Base-by-base conservation (phyloP, 345 rosid genomes). In the Trapa bicornis region DNA sequence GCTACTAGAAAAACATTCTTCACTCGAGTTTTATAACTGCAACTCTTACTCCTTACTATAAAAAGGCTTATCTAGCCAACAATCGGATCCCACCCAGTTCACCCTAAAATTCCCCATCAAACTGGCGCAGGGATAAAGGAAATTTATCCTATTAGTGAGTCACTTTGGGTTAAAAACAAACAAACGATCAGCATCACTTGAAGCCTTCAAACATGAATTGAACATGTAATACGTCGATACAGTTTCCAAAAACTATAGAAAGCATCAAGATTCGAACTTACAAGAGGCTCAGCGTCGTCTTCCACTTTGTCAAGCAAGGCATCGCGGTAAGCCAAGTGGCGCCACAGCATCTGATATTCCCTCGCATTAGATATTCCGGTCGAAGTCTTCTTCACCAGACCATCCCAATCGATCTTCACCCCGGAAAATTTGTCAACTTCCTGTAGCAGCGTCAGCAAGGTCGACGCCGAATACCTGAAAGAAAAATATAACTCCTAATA, bases 301-400 rank as follows among this genome's bases (percentile, higher is more conserved):
- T 82, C 92, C 35, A 80, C 69, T 35, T 75, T 78, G 15, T 85
- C 88, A 3, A 61, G 69, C 68, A 94, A 77, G 10, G 75, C 7
- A 5, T 83, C 72, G 2, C 82, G 73, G 80, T 94, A 94, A 37
- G 99, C 96, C 75, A 94, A 82, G 77, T 94, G 96, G 58, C 99
- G 80, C 99, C 99, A 94, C 22, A 94, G 72, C 89, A 89, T 82
- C 78, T 82, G 96, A 73, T 82, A 87, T 66, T 89, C 96, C 73
- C 91, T 81, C 43, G 86, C 85, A 79, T 68, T 83, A 33, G 91
- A 78, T 67, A 89, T 89, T 53, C 94, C 94, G 66, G 89, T 89
- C 39, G 77, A 71, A 4, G 88, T 79, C 74, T 76, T 89, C 80
- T 80, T 81, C 67, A 82, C 87, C 75, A 89, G 58, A 64, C 78